Conservation (phyloP, 345 rosid species). For the Odontarrhena argentea region DNA sequence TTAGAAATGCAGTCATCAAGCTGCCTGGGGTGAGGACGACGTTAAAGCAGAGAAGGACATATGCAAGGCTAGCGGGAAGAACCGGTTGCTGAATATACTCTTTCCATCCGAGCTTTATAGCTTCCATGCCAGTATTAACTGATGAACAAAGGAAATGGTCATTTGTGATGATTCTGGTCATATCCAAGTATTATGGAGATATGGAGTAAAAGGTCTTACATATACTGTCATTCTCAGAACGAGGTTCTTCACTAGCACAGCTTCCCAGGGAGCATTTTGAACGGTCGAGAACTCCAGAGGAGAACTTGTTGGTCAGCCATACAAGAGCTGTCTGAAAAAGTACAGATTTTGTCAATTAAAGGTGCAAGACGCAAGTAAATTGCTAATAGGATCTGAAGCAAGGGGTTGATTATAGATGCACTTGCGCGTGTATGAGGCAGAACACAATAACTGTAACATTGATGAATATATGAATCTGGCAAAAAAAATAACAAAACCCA, state of each 20-base stretch:
- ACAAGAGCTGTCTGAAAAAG: constrained; percentile 63
- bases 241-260: constrained; percentile 38
- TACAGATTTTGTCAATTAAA: constrained; percentile 24
- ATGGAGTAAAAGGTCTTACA: constrained; percentile 46
- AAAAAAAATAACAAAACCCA: background rate
- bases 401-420: background rate
- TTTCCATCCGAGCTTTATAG: constrained; percentile 94
- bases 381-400: constrained; percentile 13
- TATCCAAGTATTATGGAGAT: background rate
- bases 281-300: constrained; percentile 86
- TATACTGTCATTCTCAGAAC: constrained; percentile 43
- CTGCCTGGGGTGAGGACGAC: constrained; percentile 90
- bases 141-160: constrained; percentile 31
- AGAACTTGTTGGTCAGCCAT: constrained; percentile 79
- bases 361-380: background rate
- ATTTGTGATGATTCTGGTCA: constrained; percentile 1
- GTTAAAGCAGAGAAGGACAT: constrained; percentile 83
- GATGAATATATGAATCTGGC: background rate
- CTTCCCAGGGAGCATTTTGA: constrained; percentile 60
- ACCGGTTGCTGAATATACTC: constrained; percentile 92
- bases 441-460: constrained; percentile 7
- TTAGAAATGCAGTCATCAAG: constrained; percentile 95
- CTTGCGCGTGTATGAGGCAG: background rate
- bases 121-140: constrained; percentile 62
- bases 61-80: constrained; percentile 96